phyloP scores from a whole-genome alignment of 2,329 filamentous ascomycete genomes.

The Aspergillus bombycis region DNA sequence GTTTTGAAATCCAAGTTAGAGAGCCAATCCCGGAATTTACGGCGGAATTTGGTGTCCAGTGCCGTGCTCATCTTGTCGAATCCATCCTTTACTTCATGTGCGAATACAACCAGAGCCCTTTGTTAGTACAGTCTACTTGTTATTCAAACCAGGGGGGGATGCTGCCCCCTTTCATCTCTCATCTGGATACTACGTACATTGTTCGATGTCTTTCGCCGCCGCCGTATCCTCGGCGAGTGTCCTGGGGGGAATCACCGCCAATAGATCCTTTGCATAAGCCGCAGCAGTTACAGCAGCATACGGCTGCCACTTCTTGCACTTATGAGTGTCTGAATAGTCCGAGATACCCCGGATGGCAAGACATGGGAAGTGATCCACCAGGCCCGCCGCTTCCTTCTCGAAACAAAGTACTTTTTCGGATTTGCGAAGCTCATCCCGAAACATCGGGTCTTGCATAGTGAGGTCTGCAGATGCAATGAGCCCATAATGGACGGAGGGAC shows the following conservation, averaged over 20 bases:
- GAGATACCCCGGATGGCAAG: conserved; percentile 1
- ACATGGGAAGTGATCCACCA: neutral
- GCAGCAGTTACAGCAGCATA: conserved; percentile 1
- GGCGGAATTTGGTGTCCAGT: neutral
- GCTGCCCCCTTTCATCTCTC: neutral
- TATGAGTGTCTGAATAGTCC: conserved; percentile 8
- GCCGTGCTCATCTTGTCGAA: neutral
- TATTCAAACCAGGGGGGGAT: too few relatives aligned
- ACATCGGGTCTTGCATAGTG: neutral
- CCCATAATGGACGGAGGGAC: conserved; percentile 1
- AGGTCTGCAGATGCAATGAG: conserved; percentile 7
- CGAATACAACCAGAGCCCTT: neutral
- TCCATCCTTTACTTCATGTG: too few relatives aligned
- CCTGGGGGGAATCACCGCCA: neutral
- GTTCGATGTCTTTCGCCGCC: neutral
- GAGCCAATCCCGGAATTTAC: neutral
- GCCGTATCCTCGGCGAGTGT: neutral
- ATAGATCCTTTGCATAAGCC: conserved; percentile 8
- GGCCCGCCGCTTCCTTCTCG: conserved; percentile 5
- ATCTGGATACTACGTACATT: neutral
- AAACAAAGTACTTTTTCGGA: neutral
- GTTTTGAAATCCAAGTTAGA: neutral
- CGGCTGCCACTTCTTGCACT: conserved; percentile 2
- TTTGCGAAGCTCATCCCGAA: neutral
- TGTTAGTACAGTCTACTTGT: neutral